Evolutionary conservation across 2,329 filamentous ascomycete species (phyloP), one percentile per base, ranked within the genome.

Genomic region (Neofusicoccum kwambonambiense): DNA sequence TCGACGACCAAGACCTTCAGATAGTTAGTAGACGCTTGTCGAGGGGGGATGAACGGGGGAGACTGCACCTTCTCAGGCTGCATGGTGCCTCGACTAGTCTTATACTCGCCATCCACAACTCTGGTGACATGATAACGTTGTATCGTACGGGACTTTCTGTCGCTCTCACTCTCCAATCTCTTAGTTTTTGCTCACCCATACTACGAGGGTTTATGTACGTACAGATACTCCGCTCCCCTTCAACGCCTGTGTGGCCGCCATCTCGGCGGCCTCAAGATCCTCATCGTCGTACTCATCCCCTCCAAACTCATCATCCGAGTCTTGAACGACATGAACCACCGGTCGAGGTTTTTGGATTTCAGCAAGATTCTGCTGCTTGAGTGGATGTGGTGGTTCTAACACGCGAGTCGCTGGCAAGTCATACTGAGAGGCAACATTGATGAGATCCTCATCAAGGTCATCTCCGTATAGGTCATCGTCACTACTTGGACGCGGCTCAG

Each of bases 91-190:
- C 83, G 84, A 22, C 85, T 81, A 75, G 89, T 87, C 65, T 81
- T 80, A 76, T 91, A 96, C 51, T 88, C 83, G 70, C 86, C 86
- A 67, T 91, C 86, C 66, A 90, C 80, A 69, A 93, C 86, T 73
- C 89, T 87, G 69, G 89, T 90, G 71, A 97, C 86, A 68, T 93
- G 82, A 79, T 96, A 97, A 69, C 94, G 89, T 78, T 96, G 92
- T 73, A 96, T 96, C 54, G 89, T 87, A 80, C 87, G 89, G 70
- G 84, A 81, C 76, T 17, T 13, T 37, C 45, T 60, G 35, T 89
- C 90, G 75, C 75, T 82, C 85, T 79, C 84, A 87, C 90, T 90
- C 86, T 82, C 81, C 77, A 79, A 79, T 75, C 74, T 80, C 82
- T 93, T 89, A 93, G 90, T 80, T 83, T 80, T 37, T 17, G 70